Percentiles rank a stretch among this genome's conserved stretches.
phyloP scores from a whole-genome alignment of 306 rosid species.

The Dalbergia cultrata region DNA sequence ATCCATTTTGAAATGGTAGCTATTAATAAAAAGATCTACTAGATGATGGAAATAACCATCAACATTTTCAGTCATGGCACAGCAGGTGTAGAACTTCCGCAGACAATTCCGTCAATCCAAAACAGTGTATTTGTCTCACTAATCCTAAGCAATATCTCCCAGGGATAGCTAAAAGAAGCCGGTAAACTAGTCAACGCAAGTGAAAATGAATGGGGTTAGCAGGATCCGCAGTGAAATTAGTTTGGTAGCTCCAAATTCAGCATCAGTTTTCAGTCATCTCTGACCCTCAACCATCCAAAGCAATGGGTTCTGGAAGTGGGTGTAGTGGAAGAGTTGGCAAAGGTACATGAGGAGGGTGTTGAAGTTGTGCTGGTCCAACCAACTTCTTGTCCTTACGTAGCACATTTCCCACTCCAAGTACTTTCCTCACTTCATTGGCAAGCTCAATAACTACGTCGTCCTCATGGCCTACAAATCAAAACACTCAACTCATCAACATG shows the following conservation, averaged over 20 bases:
- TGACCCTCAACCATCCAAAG: constrained; percentile 59
- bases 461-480: constrained; percentile 72
- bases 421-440: constrained; percentile 89
- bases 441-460: constrained; percentile 90
- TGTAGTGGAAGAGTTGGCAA: constrained; percentile 67
- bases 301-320: constrained; percentile 79
- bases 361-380: constrained; percentile 47
- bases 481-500: constrained; percentile 19
- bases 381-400: constrained; percentile 63
- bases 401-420: constrained; percentile 67
- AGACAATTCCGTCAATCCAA: constrained; percentile 2
- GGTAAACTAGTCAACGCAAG: background rate
- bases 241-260: constrained; percentile 15
- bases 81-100: background rate
- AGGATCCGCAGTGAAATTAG: constrained; percentile 41
- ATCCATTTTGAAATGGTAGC: background rate
- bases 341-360: constrained; percentile 67
- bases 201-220: constrained; percentile 50
- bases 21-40: background rate
- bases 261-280: constrained; percentile 25
- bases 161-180: too few relatives aligned
- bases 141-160: constrained; percentile 9
- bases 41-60: background rate
- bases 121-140: background rate
- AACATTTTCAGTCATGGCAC: background rate